Conservation (phyloP, 139 green algal species). For the Asterochloris erici region DNA sequence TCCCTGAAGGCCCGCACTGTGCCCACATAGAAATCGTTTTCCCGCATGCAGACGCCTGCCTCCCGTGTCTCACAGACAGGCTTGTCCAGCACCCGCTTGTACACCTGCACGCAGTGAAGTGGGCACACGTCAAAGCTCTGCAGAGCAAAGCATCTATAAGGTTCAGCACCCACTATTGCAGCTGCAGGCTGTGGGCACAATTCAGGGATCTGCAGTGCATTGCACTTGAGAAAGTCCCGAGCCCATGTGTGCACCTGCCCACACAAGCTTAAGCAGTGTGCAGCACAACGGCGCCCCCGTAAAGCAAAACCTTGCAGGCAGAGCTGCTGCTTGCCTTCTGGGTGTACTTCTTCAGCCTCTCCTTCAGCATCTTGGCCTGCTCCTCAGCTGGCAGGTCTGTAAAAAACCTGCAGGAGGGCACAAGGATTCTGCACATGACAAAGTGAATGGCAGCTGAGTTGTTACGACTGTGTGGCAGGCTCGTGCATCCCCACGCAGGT, state of each 20-base stretch:
- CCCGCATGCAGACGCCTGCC: conserved; percentile 89
- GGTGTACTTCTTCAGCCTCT: conserved; percentile 92
- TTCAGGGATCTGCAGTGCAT: background rate
- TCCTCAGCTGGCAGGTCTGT: conserved; percentile 54
- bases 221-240: too few species aligned
- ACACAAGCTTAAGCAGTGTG: background rate
- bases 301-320: background rate
- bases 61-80: conserved; percentile 73
- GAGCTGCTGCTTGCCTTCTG: conserved; percentile 67
- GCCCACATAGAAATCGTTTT: conserved; percentile 98
- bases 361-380: conserved; percentile 74
- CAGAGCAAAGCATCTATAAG: too few species aligned
- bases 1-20: conserved; percentile 96
- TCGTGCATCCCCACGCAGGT: too few species aligned
- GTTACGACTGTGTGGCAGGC: too few species aligned
- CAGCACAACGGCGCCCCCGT: background rate
- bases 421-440: background rate
- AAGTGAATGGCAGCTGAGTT: too few species aligned
- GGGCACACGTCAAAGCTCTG: too few species aligned
- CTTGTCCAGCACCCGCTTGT: conserved; percentile 96
- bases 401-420: conserved; percentile 12
- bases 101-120: conserved; percentile 59
- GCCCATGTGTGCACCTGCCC: background rate
- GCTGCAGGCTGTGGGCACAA: too few species aligned
- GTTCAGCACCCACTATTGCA: too few species aligned